Percentiles rank a stretch among this genome's conserved stretches.
These are phyloP conservation scores for Platismatia glauca DNA, from an alignment of 495 filamentous ascomycete species.

Conservation along the genomic window DNA sequence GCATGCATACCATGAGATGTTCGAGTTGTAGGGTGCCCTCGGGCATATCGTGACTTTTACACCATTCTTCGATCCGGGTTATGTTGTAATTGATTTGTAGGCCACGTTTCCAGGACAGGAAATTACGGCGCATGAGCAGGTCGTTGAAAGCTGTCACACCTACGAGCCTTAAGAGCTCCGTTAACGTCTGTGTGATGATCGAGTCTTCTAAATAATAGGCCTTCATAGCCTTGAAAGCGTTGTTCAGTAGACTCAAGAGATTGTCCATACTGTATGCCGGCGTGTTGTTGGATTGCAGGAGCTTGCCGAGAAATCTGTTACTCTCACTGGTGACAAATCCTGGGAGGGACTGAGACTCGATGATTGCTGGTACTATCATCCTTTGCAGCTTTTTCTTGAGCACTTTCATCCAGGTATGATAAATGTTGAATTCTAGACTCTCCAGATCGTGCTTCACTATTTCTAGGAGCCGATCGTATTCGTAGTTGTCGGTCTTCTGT, in stretches of 20 bases:
- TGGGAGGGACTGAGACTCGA: constrained; percentile 95
- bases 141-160: constrained; percentile 99
- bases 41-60: constrained; percentile 99
- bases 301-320: constrained; percentile 94
- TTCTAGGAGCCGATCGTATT: constrained; percentile 94
- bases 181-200: constrained; percentile 90
- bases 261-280: constrained; percentile 99
- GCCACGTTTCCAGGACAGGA: constrained; percentile 98
- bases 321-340: constrained; percentile 98
- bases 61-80: constrained; percentile 99
- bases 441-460: constrained; percentile 99
- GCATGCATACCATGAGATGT: constrained; percentile 76
- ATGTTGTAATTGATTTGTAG: constrained; percentile 99
- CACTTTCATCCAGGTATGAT: constrained; percentile 99
- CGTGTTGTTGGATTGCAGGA: constrained; percentile 74
- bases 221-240: constrained; percentile 96
- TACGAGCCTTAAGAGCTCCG: constrained; percentile 85
- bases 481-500: constrained; percentile 98
- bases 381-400: constrained; percentile 97
- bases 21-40: constrained; percentile 96
- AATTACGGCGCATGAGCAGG: constrained; percentile 92
- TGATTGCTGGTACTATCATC: constrained; percentile 99
- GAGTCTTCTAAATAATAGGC: constrained; percentile 93
- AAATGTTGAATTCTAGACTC: constrained; percentile 99
- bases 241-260: constrained; percentile 89